Evolutionary conservation across 139 green algal genomes (phyloP).

Genomic region (Picochlorum sp.): DNA sequence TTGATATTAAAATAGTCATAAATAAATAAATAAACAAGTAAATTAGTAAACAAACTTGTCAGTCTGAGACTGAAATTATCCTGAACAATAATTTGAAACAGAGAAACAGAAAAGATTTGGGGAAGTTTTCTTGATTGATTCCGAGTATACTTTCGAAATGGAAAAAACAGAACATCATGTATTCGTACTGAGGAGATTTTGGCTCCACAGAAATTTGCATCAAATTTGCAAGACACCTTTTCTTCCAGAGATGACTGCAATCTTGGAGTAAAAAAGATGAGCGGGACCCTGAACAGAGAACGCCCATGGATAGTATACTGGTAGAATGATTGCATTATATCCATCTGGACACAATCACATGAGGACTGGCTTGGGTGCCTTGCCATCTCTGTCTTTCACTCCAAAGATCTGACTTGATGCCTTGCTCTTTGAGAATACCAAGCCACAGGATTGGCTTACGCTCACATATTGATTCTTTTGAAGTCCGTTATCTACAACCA

Average conservation of each 20-base stretch:
- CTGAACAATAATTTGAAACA: background rate
- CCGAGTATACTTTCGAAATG: slow-evolving; percentile 1
- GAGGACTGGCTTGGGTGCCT: background rate
- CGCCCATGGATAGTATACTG: background rate
- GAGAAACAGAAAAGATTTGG: background rate
- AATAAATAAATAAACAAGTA: too few species aligned
- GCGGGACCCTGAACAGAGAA: background rate
- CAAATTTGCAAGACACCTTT: background rate
- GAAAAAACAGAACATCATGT: slow-evolving; percentile 2
- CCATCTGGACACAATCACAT: background rate
- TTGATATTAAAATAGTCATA: too few species aligned
- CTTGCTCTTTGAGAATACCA: background rate
- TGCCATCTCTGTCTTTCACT: background rate
- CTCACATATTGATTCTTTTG: slow-evolving; percentile 6
- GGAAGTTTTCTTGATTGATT: background rate
- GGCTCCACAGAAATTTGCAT: background rate
- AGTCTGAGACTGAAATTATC: too few species aligned
- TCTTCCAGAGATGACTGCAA: background rate
- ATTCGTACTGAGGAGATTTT: background rate
- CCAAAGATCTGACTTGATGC: slow-evolving; percentile 6
- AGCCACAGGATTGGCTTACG: background rate
- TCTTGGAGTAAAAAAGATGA: background rate
- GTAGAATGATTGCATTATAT: background rate
- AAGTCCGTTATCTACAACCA: background rate
- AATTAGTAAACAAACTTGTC: too few species aligned